Conservation (phyloP, 2,329 filamentous ascomycete species). For the Stemphylium vesicarium region DNA sequence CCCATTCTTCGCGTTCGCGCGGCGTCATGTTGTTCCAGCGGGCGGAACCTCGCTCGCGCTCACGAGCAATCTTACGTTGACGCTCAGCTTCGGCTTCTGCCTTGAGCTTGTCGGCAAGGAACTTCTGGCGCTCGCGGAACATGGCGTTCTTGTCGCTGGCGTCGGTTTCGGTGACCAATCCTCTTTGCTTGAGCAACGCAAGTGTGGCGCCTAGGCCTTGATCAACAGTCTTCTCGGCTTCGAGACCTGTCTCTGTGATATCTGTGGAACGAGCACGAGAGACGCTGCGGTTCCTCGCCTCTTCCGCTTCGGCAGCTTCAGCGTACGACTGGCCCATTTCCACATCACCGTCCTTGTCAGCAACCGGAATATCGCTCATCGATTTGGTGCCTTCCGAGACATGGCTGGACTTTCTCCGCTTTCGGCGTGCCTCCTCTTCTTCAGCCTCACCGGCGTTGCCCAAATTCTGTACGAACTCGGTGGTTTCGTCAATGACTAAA, state of each 20-base stretch:
- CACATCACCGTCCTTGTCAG: conserved; percentile 60
- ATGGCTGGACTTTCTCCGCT: conserved; percentile 51
- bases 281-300: conserved; percentile 39
- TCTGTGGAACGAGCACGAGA: conserved; percentile 53
- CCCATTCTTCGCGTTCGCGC: conserved; percentile 89
- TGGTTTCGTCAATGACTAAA: conserved; percentile 93
- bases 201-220: conserved; percentile 83
- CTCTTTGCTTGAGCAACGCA: conserved; percentile 82
- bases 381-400: conserved; percentile 32
- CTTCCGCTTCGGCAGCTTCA: conserved; percentile 58
- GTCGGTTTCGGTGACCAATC: conserved; percentile 72
- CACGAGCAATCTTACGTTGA: conserved; percentile 79
- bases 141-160: conserved; percentile 69
- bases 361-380: conserved; percentile 35
- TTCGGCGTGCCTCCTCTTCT: conserved; percentile 54
- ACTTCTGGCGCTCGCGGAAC: conserved; percentile 74
- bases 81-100: conserved; percentile 81
- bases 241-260: conserved; percentile 73
- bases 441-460: conserved; percentile 53
- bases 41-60: conserved; percentile 83
- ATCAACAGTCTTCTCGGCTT: conserved; percentile 81
- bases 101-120: conserved; percentile 79
- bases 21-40: conserved; percentile 86
- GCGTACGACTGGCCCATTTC: conserved; percentile 61
- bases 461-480: conserved; percentile 89